phyloP scores from a whole-genome alignment of 2,329 filamentous ascomycete species.

The Neospermospora avenae region DNA sequence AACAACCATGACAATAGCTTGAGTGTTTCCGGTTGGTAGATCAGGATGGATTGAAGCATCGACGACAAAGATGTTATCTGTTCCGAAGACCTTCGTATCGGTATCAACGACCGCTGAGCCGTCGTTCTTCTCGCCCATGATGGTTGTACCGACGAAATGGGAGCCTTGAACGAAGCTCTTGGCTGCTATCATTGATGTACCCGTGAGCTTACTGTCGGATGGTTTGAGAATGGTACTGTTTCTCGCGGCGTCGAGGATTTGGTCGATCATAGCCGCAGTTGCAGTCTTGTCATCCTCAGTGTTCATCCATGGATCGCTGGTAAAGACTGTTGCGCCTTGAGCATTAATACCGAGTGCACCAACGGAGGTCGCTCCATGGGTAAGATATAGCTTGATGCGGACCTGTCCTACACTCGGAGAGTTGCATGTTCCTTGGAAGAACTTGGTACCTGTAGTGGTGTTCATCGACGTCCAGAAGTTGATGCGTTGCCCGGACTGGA shows the following conservation, averaged over 20 bases:
- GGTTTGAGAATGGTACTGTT: conserved; percentile 49
- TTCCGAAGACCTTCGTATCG: conserved; percentile 63
- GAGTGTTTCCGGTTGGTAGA: conserved; percentile 65
- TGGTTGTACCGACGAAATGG: conserved; percentile 20
- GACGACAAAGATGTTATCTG: conserved; percentile 65
- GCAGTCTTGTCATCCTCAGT: conserved; percentile 57
- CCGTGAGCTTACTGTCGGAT: conserved; percentile 3
- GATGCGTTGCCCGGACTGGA: conserved; percentile 43
- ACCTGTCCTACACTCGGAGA: conserved; percentile 38
- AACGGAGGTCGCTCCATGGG: conserved; percentile 46
- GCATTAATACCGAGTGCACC: conserved; percentile 43
- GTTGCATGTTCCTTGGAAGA: conserved; percentile 46
- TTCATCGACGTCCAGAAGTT: conserved; percentile 46
- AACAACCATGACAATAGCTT: conserved; percentile 60
- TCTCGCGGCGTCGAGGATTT: conserved; percentile 48
- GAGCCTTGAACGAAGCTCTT: conserved; percentile 5
- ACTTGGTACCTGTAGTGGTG: conserved; percentile 40
- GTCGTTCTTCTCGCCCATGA: conserved; percentile 43
- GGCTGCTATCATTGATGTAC: conserved; percentile 2
- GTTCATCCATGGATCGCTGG: conserved; percentile 45
- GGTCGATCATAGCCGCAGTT: conserved; percentile 49
- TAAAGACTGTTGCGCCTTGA: conserved; percentile 42
- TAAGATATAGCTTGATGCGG: conserved; percentile 49
- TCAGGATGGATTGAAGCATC: conserved; percentile 69
- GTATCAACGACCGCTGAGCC: conserved; percentile 60